A percentile compares a stretch with the other conserved stretches of the same genome.
Conservation (phyloP, 1,139 yeast species). For the Schwanniomyces etchellsii region DNA sequence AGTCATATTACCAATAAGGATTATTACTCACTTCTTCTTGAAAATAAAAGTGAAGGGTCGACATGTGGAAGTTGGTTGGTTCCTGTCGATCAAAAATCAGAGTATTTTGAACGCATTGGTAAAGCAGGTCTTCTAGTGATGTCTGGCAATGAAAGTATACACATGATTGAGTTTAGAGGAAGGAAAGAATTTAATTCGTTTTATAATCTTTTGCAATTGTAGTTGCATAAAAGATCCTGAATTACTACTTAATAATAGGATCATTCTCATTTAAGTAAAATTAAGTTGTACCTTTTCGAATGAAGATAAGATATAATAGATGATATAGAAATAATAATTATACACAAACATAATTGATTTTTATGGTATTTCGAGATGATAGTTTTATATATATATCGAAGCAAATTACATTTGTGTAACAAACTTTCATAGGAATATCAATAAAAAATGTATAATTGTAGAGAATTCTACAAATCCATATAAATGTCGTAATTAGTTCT, state of each 20-base stretch:
- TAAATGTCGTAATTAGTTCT: too few species aligned
- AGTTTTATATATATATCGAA: too few species aligned
- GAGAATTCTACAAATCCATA: too few species aligned
- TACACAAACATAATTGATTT: too few species aligned
- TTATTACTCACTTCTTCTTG: constrained; percentile 26
- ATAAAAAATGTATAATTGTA: too few species aligned
- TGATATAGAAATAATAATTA: too few species aligned
- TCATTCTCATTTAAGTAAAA: background rate
- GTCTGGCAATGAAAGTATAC: constrained; percentile 24
- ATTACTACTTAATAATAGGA: background rate
- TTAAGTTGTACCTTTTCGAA: too few species aligned
- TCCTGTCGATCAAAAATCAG: constrained; percentile 23
- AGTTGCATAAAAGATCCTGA: background rate
- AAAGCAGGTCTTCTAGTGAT: constrained; percentile 41
- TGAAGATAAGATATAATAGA: too few species aligned
- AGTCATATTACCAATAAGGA: constrained; percentile 21
- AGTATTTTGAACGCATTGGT: constrained; percentile 35
- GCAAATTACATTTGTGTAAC: too few species aligned
- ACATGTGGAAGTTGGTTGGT: constrained; percentile 29
- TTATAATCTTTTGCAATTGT: background rate
- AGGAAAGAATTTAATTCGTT: constrained; percentile 32
- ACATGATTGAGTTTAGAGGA: constrained; percentile 45
- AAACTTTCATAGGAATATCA: too few species aligned
- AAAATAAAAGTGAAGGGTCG: constrained; percentile 9
- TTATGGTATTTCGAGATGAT: too few species aligned